Evolutionary conservation across 371 early-diverging fungal genomes (phyloP).

Genomic region (Dentiscutata heterogama): DNA sequence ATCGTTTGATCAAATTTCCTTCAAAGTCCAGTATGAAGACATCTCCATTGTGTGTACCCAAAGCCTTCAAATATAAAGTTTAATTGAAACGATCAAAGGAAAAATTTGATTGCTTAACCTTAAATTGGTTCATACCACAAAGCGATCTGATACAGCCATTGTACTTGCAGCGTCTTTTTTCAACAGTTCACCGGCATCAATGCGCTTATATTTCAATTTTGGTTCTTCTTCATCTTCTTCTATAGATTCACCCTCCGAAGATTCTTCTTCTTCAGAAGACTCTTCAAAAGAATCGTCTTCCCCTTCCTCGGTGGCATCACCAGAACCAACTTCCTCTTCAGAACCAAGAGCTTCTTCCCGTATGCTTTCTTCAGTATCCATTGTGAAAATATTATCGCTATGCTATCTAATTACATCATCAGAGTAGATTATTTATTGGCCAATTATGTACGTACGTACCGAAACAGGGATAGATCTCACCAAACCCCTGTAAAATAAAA

Average conservation of each 20-base stretch:
- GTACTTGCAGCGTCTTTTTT: constrained; percentile 88
- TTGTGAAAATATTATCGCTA: no score
- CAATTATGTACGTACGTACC: no score
- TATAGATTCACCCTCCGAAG: constrained; percentile 38
- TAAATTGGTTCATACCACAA: constrained; percentile 69
- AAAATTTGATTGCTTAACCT: neutral
- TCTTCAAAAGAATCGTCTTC: constrained; percentile 59
- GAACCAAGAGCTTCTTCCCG: neutral
- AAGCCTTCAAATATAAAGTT: constrained; percentile 61
- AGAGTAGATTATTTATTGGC: no score
- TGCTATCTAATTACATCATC: no score
- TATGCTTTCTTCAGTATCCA: neutral
- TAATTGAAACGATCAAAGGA: neutral
- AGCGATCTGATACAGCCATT: constrained; percentile 81
- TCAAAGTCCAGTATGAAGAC: constrained; percentile 92
- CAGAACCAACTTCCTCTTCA: neutral
- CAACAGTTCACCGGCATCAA: constrained; percentile 80
- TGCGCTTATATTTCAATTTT: constrained; percentile 87
- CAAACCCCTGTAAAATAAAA: no score
- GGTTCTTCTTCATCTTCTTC: constrained; percentile 87
- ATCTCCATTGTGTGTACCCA: constrained; percentile 96
- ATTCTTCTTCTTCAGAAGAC: constrained; percentile 58
- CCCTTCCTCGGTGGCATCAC: neutral
- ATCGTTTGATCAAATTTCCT: constrained; percentile 87
- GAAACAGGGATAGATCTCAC: no score